A percentile compares a stretch with the other conserved stretches of the same genome.
These are phyloP conservation scores for Castanea mollissima DNA, from an alignment of 306 rosid genomes.

Conservation along the genomic window DNA sequence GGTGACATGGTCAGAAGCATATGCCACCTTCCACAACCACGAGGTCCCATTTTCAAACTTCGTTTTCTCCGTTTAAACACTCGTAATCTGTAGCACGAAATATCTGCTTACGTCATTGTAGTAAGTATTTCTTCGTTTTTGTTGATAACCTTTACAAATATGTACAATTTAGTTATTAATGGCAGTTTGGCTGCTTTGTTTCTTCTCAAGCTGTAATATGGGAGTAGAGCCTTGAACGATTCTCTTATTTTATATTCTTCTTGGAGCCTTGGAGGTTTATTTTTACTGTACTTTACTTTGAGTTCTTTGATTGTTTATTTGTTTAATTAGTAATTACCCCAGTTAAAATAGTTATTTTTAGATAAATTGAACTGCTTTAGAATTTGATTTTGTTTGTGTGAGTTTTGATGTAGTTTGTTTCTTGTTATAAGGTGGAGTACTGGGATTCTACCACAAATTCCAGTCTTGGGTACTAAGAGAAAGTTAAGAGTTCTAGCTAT, in stretches of 20 bases:
- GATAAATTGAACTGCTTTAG: too few species aligned
- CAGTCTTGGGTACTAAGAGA: conserved; percentile 20
- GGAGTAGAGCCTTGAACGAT: neutral
- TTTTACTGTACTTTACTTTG: neutral
- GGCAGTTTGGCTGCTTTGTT: conserved; percentile 1
- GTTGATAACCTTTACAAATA: too few species aligned
- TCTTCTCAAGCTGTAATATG: neutral
- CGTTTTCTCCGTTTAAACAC: conserved; percentile 9
- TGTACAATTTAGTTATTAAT: neutral
- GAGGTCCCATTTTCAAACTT: neutral
- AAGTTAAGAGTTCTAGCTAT: conserved; percentile 21
- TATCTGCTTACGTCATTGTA: neutral
- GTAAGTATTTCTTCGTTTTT: conserved; percentile 5
- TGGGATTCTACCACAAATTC: neutral
- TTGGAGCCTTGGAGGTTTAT: too few species aligned
- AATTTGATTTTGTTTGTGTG: neutral
- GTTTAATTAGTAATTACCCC: neutral
- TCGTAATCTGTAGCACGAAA: neutral
- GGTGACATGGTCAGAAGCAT: conserved; percentile 42
- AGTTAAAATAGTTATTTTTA: neutral
- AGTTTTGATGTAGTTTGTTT: neutral
- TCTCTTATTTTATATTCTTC: neutral
- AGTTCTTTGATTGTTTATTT: neutral
- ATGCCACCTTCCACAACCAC: conserved; percentile 1
- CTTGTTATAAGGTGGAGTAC: conserved; percentile 33